Evolutionary conservation across 2,329 filamentous ascomycete genomes (phyloP), one percentile per base, ranked within the genome.

Genomic region (Coleophoma crateriformis): DNA sequence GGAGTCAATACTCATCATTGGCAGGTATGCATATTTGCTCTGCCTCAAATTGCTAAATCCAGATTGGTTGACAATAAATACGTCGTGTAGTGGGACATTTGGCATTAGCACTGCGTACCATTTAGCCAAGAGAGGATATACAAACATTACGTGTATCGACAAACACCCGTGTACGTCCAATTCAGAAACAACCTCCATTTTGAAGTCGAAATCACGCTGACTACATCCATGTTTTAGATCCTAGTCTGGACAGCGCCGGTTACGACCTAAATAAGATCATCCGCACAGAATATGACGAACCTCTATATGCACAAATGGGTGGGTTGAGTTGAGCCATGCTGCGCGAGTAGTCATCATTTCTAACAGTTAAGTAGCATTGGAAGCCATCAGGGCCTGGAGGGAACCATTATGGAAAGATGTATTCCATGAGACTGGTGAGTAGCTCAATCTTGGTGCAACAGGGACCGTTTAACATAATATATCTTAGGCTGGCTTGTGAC

Each of bases 71-170:
- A 42, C 19, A 22, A 22, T 14, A 8, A 33, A n/a, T 40, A 13
- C 15, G 12, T 19, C 11, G 27, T 27, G 3, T 8, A 50, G 48
- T 41, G 68, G 68, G 27, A 62, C 67, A 48, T 71, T 70, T 50
- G 68, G 71, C 34, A 60, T 72, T 54, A 64, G 64, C 48, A 72
- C 67, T 1, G 71, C 71, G 1, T 57, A 72, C 35, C 68, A 71
- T 55, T 63, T 74, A 5, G 67, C 66, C 4, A 59, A 61, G 41
- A 56, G 69, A 8, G 74, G 74, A 3, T 78, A 75, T 57, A 61
- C 12, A 3, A 65, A 72, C 50, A 65, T 77, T n/a, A 76, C 68
- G 7, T 66, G 77, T 15, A 65, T 78, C 44, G 75, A 78, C 54
- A 70, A 68, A 54, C 72, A 77, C 54, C 64, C 70, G 33, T 67